phyloP scores from a whole-genome alignment of 75 land plant species.

The Cunninghamia lanceolata region DNA sequence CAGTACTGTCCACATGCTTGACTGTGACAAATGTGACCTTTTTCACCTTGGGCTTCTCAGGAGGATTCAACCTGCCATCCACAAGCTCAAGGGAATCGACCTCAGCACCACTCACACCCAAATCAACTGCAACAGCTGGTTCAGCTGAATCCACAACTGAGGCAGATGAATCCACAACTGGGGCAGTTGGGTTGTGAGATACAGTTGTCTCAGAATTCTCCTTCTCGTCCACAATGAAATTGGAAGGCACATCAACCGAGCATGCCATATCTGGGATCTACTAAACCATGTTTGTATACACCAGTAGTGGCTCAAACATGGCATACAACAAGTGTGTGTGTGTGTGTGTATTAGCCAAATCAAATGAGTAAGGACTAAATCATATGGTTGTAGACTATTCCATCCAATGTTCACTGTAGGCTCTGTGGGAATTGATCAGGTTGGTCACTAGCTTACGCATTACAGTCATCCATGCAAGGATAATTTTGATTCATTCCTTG shows the following conservation, averaged over 20 bases:
- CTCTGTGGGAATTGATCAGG: neutral
- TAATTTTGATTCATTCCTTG: neutral
- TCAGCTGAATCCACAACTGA: neutral
- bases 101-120: neutral
- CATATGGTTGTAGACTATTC: neutral
- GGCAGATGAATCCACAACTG: neutral
- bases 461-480: conserved; percentile 1
- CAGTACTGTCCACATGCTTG: conserved; percentile 16
- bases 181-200: neutral
- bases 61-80: neutral
- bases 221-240: neutral
- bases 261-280: conserved; percentile 2
- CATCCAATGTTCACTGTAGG: neutral
- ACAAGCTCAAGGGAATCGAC: neutral
- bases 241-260: neutral
- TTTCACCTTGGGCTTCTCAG: conserved; percentile 7
- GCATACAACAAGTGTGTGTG: neutral
- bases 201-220: neutral
- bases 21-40: neutral
- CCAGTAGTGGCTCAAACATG: neutral
- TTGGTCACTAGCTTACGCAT: neutral
- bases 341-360: neutral
- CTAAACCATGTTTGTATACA: neutral
- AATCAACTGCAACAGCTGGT: conserved; percentile 2
- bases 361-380: neutral